Evolutionary conservation across 345 rosid species (phyloP), one percentile per base, ranked within the genome.

Genomic region (Aquilaria sinensis): DNA sequence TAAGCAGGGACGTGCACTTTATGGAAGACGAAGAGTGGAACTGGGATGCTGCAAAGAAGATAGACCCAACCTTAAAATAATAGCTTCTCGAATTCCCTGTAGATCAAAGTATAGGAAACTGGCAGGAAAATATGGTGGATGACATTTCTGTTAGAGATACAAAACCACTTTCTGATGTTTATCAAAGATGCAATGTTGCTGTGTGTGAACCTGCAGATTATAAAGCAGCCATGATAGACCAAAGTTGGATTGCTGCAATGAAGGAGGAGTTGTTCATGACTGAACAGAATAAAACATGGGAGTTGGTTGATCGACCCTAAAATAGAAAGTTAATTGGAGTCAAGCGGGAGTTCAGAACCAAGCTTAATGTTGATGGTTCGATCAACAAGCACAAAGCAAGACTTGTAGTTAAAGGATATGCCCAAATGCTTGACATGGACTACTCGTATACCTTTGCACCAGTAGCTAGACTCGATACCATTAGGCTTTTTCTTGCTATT

Each of bases 1-100:
- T 68, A 2, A 54, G 50, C 9, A 62, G 50, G 2, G 60, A 60
- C 45, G 71, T 68, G 10, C 60, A 68, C 23, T 61, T 68, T 8
- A n/a, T 43, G 50, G 56, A 53, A 34, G 15, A 68, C 30, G 51
- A 68, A 23, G 16, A 68, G 5, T 60, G 51, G 51, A 54, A 48
- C 47, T 54, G 41, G 51, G 34, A 37, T 2, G 13, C 30, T 31
- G 4, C 46, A 50, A 32, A 47, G 13, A 34, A 34, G 41, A 6
- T 3, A 34, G 6, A 34, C 6, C 41, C 3, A 6, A 34, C 6
- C 41, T 2, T 34, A 6, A 34, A 34, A 50, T 3, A 50, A 6
- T n/a, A n/a, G n/a, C n/a, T n/a, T n/a, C n/a, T n/a, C n/a, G n/a
- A n/a, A n/a, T n/a, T n/a, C n/a, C n/a, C n/a, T n/a, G n/a, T n/a